Conservation (phyloP, 2,329 filamentous ascomycete species). For the Coniochaeta ligniaria region DNA sequence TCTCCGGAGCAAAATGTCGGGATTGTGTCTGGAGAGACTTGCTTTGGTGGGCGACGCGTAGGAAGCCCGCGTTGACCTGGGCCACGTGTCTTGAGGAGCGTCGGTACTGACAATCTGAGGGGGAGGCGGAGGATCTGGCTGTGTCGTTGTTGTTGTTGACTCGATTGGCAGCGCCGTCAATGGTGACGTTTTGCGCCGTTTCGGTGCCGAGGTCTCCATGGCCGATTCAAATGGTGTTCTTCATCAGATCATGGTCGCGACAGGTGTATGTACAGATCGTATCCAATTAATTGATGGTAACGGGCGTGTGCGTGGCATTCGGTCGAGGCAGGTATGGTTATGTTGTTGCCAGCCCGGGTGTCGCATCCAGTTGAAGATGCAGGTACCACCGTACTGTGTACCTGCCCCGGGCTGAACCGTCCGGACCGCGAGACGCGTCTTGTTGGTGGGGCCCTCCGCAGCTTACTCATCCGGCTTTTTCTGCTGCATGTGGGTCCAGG, state of each 20-base stretch:
- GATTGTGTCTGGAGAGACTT: constrained; percentile 54
- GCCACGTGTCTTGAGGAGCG: not conserved
- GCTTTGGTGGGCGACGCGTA: constrained; percentile 62
- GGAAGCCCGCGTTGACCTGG: constrained; percentile 35
- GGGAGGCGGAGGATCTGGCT: constrained; percentile 29
- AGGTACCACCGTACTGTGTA: not conserved
- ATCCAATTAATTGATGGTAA: not conserved
- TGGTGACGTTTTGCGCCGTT: constrained; percentile 57
- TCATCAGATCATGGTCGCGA: constrained; percentile 9
- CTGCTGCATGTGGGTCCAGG: too few relatives aligned
- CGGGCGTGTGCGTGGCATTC: not conserved
- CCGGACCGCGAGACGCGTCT: not conserved
- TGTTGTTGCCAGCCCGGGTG: not conserved
- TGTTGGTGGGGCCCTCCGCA: not conserved
- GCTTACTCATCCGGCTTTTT: not conserved
- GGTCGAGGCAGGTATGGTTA: not conserved
- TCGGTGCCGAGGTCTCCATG: constrained; percentile 53
- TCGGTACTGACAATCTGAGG: constrained; percentile 15
- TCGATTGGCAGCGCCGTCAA: constrained; percentile 34
- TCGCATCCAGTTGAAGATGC: not conserved
- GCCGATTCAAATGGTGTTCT: not conserved
- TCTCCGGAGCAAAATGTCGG: constrained; percentile 39
- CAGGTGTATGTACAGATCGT: not conserved
- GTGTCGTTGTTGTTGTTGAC: constrained; percentile 8
- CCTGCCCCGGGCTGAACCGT: too few relatives aligned